phyloP scores from a whole-genome alignment of 2,329 filamentous ascomycete genomes.

The Byssochlamys sp. region DNA sequence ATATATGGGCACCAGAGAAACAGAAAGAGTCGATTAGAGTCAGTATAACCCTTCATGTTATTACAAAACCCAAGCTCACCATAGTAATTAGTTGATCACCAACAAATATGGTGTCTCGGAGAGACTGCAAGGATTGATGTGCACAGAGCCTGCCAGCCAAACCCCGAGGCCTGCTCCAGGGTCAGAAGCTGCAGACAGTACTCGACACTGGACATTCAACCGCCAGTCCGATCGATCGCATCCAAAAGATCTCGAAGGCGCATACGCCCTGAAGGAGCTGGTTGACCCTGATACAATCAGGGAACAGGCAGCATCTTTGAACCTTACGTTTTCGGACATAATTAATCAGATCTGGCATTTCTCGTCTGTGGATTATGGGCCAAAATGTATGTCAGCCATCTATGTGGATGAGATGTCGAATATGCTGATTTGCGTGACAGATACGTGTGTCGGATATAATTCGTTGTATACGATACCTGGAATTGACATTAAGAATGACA shows the following conservation, averaged over 20 bases:
- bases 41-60: background rate
- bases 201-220: constrained; percentile 9
- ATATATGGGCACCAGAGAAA: constrained; percentile 58
- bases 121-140: constrained; percentile 55
- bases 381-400: constrained; percentile 43
- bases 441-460: constrained; percentile 63
- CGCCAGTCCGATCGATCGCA: constrained; percentile 7
- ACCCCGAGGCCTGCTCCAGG: constrained; percentile 3
- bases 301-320: constrained; percentile 18
- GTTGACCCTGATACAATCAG: constrained; percentile 12
- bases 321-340: constrained; percentile 48
- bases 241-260: constrained; percentile 24
- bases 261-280: constrained; percentile 14
- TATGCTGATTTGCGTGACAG: constrained; percentile 29
- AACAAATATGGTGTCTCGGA: constrained; percentile 59
- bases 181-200: constrained; percentile 11
- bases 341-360: constrained; percentile 67
- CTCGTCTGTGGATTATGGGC: constrained; percentile 60
- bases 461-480: constrained; percentile 42
- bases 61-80: background rate
- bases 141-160: constrained; percentile 41
- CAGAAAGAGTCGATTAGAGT: constrained; percentile 49
- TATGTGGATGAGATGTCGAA: constrained; percentile 5
- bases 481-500: constrained; percentile 26
- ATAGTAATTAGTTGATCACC: constrained; percentile 38